phyloP scores from a whole-genome alignment of 345 rosid species.

The Schrenkiella parvula region DNA sequence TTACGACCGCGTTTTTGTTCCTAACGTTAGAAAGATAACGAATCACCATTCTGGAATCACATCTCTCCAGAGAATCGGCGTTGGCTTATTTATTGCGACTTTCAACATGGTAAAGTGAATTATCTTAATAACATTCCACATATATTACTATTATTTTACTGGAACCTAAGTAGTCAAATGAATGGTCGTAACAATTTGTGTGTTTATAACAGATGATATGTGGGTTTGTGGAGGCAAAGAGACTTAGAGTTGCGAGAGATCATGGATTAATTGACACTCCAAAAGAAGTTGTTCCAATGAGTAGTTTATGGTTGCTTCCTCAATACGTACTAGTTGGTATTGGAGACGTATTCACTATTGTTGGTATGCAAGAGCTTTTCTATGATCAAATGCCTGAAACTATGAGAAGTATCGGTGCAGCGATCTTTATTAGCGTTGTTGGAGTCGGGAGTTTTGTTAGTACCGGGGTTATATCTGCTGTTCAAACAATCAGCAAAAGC shows the following conservation, averaged over 20 bases:
- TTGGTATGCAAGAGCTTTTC: slow-evolving; percentile 87
- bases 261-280: slow-evolving; percentile 56
- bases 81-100: slow-evolving; percentile 60
- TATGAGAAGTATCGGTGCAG: slow-evolving; percentile 90
- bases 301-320: slow-evolving; percentile 81
- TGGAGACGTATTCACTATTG: slow-evolving; percentile 60
- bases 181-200: neutral
- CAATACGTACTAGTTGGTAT: slow-evolving; percentile 62
- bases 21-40: slow-evolving; percentile 49
- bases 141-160: neutral
- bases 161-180: neutral
- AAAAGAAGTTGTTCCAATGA: slow-evolving; percentile 56
- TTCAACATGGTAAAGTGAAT: slow-evolving; percentile 43
- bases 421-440: slow-evolving; percentile 51
- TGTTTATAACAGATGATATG: slow-evolving; percentile 35
- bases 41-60: slow-evolving; percentile 70
- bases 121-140: neutral
- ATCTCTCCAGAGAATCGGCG: slow-evolving; percentile 73
- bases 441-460: slow-evolving; percentile 82
- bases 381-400: slow-evolving; percentile 81
- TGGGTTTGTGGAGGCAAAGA: slow-evolving; percentile 57
- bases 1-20: slow-evolving; percentile 69
- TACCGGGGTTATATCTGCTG: slow-evolving; percentile 47
- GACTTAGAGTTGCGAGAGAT: slow-evolving; percentile 49
- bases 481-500: slow-evolving; percentile 44